Conservation (phyloP, 179 eudicot genomes). For the Spergularia azorica region DNA sequence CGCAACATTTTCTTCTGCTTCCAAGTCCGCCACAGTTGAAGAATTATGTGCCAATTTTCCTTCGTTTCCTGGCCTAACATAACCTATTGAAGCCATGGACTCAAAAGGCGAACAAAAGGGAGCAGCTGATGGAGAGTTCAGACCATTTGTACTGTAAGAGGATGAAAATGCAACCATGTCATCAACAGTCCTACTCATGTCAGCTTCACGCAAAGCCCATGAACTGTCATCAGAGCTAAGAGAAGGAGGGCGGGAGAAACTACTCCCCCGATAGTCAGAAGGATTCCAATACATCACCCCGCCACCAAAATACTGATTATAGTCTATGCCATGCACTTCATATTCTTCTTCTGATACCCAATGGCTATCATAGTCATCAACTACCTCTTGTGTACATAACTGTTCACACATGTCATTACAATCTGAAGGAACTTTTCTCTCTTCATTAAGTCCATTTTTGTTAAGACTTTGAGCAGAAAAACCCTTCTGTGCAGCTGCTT, state of each 20-base stretch:
- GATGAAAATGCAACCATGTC: conserved; percentile 98
- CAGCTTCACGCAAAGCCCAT: conserved; percentile 98
- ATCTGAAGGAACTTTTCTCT: conserved; percentile 62
- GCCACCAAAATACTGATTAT: conserved; percentile 91
- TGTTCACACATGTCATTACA: conserved; percentile 59
- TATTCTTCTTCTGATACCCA: conserved; percentile 95
- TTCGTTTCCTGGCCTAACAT: conserved; percentile 78
- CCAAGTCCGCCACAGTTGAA: conserved; percentile 57
- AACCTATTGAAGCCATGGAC: conserved; percentile 70
- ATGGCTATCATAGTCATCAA: conserved; percentile 78
- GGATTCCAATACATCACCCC: conserved; percentile 98
- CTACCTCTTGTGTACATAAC: conserved; percentile 53
- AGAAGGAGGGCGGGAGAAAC: conserved; percentile 95
- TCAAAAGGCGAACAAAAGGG: conserved; percentile 94
- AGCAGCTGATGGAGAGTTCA: conserved; percentile 87
- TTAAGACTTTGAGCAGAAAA: conserved; percentile 52
- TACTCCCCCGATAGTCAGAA: conserved; percentile 76
- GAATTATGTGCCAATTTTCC: conserved; percentile 68
- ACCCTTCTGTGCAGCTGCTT: conserved; percentile 55
- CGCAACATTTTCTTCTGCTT: conserved; percentile 61
- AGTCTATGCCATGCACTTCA: conserved; percentile 84
- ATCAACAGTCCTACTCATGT: conserved; percentile 89
- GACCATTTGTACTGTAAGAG: conserved; percentile 84
- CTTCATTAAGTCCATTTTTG: conserved; percentile 49
- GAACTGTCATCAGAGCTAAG: conserved; percentile 98